Evolutionary conservation across 768 basidiomycete genomes (phyloP).

Genomic region (Termitomyces titanicus): DNA sequence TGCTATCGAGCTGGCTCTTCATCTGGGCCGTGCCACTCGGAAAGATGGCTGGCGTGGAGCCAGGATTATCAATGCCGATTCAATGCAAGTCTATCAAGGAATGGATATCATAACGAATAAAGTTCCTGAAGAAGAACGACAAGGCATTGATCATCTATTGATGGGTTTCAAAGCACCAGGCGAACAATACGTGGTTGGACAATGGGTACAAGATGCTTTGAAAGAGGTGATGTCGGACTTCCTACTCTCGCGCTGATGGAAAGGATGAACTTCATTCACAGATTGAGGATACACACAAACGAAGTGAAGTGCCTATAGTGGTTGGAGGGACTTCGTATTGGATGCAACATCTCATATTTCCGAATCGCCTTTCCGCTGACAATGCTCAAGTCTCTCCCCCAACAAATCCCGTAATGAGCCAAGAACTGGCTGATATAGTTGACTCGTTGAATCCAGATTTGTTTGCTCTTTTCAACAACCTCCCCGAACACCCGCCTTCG

Average conservation of each 20-base stretch:
- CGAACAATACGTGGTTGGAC: slow-evolving; percentile 80
- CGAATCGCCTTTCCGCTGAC: slow-evolving; percentile 55
- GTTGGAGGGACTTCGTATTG: slow-evolving; percentile 98
- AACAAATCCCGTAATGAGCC: slow-evolving; percentile 2
- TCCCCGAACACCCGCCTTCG: slow-evolving; percentile 59
- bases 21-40: slow-evolving; percentile 33
- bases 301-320: slow-evolving; percentile 73
- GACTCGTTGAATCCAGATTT: slow-evolving; percentile 44
- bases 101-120: slow-evolving; percentile 96
- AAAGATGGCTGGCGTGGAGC: slow-evolving; percentile 53
- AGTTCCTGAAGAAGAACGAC: slow-evolving; percentile 68
- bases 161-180: slow-evolving; percentile 87
- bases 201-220: slow-evolving; percentile 86
- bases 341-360: slow-evolving; percentile 94
- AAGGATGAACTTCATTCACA: slow-evolving; percentile 22
- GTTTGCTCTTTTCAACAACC: slow-evolving; percentile 43
- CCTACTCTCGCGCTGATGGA: background rate
- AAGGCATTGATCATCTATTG: slow-evolving; percentile 82
- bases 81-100: slow-evolving; percentile 95
- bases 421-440: slow-evolving; percentile 38
- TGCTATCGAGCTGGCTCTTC: slow-evolving; percentile 81
- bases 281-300: slow-evolving; percentile 72
- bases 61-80: slow-evolving; percentile 90
- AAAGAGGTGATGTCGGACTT: slow-evolving; percentile 34
- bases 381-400: slow-evolving; percentile 13